phyloP scores from a whole-genome alignment of 2,329 filamentous ascomycete species.

The Ophiostoma australiae region DNA sequence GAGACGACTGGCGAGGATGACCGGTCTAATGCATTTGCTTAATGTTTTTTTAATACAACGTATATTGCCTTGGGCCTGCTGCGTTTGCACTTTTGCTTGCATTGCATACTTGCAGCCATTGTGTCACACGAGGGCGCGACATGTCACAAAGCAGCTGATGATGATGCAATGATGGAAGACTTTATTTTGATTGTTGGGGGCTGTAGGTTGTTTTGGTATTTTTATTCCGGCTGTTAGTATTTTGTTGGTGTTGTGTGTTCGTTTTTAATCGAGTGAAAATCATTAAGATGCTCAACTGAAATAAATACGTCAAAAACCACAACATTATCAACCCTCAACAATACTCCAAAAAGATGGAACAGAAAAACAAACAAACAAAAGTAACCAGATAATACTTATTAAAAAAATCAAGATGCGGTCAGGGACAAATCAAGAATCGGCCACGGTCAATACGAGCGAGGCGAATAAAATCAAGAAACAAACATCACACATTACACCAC shows the following conservation, averaged over 20 bases:
- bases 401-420: slow-evolving; percentile 15
- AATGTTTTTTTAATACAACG: neutral
- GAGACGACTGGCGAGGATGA: neutral
- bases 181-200: neutral
- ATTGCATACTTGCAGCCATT: neutral
- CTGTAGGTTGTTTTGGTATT: neutral
- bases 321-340: no score
- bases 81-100: neutral
- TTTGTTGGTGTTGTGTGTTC: no score
- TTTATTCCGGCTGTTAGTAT: no score
- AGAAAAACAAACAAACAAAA: no score
- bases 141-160: slow-evolving; percentile 2
- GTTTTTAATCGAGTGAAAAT: no score
- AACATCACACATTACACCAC: neutral
- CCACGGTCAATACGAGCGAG: neutral
- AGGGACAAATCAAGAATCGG: neutral
- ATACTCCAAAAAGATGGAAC: no score
- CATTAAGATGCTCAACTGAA: no score
- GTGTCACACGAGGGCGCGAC: neutral
- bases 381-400: no score
- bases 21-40: neutral
- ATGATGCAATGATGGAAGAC: neutral
- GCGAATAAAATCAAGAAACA: neutral
- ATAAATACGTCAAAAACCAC: no score
- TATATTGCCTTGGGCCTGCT: no score